phyloP scores from a whole-genome alignment of 257 asterid species.

The Nicotiana knightiana region DNA sequence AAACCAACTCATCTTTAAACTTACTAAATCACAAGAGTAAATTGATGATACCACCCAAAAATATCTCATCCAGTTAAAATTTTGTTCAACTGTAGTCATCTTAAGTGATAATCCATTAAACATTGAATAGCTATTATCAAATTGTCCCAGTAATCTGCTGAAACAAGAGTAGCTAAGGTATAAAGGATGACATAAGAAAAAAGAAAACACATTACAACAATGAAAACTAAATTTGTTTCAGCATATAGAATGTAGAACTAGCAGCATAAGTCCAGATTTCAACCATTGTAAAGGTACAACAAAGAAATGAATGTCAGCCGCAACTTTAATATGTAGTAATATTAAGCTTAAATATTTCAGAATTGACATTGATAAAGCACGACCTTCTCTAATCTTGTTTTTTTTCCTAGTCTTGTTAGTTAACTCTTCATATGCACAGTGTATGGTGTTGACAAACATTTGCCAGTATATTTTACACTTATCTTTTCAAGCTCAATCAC shows the following conservation, averaged over 20 bases:
- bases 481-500: not conserved
- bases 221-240: not conserved
- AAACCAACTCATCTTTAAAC: no score
- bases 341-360: not conserved
- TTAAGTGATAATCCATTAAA: no score
- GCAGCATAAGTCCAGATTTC: not conserved
- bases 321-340: not conserved
- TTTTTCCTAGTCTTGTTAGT: not conserved
- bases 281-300: not conserved
- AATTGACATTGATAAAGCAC: not conserved
- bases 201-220: not conserved
- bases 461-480: not conserved
- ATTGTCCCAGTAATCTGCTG: not conserved
- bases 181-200: not conserved
- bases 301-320: not conserved
- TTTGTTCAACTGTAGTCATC: no score
- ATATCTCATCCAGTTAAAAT: no score
- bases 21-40: no score
- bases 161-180: not conserved
- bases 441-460: not conserved
- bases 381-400: not conserved
- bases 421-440: not conserved
- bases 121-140: no score
- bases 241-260: not conserved
- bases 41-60: no score